phyloP scores from a whole-genome alignment of 2,329 filamentous ascomycete species.

The Talaromyces marneffei region DNA sequence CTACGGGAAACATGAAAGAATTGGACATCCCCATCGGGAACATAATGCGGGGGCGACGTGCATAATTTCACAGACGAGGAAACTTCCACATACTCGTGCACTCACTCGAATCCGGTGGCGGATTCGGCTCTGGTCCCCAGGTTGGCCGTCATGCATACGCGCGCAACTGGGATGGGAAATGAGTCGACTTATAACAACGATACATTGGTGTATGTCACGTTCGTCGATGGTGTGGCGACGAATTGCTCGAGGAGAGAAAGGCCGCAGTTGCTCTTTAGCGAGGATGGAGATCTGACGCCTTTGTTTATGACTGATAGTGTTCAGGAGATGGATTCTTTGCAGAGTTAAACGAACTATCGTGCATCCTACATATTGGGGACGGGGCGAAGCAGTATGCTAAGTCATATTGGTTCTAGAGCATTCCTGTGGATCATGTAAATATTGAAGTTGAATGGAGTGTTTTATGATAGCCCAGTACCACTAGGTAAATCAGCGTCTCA shows the following conservation, averaged over 20 bases:
- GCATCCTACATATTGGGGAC: constrained; percentile 38
- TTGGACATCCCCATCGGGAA: neutral
- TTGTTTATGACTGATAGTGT: constrained; percentile 46
- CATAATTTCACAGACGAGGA: constrained; percentile 32
- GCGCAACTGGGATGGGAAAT: constrained; percentile 23
- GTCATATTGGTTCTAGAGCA: neutral
- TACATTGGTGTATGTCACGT: constrained; percentile 24
- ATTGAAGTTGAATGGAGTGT: neutral
- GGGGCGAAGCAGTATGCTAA: neutral
- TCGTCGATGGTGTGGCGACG: constrained; percentile 37
- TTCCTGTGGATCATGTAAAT: neutral
- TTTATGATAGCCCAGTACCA: neutral
- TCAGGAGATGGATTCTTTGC: constrained; percentile 34
- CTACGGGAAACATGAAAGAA: neutral
- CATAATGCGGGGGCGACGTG: neutral
- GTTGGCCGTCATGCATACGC: constrained; percentile 32
- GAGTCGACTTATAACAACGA: constrained; percentile 30
- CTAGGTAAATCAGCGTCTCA: too few relatives aligned
- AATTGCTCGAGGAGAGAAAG: constrained; percentile 43
- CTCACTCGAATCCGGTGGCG: constrained; percentile 26
- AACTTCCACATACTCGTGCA: constrained; percentile 33
- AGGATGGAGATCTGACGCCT: constrained; percentile 43
- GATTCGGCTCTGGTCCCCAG: constrained; percentile 24
- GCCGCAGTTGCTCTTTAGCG: constrained; percentile 46
- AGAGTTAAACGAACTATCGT: constrained; percentile 39